Conservation (phyloP, 176 grass and related monocot species). For the Rhipidocladum racemiflorum region DNA sequence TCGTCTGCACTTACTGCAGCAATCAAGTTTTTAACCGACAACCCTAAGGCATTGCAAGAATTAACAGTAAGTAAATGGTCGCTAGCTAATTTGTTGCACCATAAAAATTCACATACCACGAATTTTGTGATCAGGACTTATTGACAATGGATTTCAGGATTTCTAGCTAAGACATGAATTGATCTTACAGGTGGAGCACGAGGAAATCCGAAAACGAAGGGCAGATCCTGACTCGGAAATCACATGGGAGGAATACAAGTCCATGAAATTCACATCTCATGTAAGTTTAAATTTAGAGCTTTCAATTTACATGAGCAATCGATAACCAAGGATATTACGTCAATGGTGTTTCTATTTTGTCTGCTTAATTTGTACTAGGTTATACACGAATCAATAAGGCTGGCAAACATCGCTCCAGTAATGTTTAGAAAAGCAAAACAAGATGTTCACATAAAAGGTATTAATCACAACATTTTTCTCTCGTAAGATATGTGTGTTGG, state of each 20-base stretch:
- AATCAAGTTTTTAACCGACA: slow-evolving; percentile 45
- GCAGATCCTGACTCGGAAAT: slow-evolving; percentile 33
- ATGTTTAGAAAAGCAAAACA: slow-evolving; percentile 53
- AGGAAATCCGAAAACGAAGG: slow-evolving; percentile 32
- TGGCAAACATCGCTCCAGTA: slow-evolving; percentile 49
- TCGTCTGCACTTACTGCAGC: slow-evolving; percentile 42
- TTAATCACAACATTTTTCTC: no score
- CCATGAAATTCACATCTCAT: slow-evolving; percentile 57
- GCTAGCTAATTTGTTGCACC: no score
- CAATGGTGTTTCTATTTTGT: background rate
- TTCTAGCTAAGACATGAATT: no score
- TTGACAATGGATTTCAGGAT: no score
- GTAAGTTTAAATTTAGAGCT: no score
- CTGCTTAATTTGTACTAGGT: slow-evolving; percentile 34
- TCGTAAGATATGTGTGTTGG: no score
- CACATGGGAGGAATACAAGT: slow-evolving; percentile 69
- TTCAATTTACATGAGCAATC: no score
- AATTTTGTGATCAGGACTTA: no score
- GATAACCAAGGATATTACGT: no score
- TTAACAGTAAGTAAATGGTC: slow-evolving; percentile 30
- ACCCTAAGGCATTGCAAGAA: slow-evolving; percentile 41
- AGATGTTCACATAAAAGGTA: slow-evolving; percentile 52
- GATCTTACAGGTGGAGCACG: slow-evolving; percentile 48
- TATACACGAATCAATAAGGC: slow-evolving; percentile 43
- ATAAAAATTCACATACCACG: no score